Percentiles rank a stretch among this genome's conserved stretches.
phyloP scores from a whole-genome alignment of 495 filamentous ascomycete species.

The Daldinia concentrica region DNA sequence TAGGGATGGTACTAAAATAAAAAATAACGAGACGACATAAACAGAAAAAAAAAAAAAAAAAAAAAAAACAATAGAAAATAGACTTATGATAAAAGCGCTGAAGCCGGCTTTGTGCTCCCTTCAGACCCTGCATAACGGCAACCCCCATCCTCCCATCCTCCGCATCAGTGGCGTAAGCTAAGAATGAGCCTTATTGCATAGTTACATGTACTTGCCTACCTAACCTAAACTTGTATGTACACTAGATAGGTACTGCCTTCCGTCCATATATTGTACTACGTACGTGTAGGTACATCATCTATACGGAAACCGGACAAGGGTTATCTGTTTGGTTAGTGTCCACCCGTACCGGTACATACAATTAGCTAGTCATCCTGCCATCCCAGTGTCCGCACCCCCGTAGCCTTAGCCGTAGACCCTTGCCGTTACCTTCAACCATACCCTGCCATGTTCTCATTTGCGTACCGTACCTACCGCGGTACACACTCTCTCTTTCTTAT shows the following conservation, averaged over 20 bases:
- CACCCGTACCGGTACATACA: conserved; percentile 41
- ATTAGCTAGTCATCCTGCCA: conserved; percentile 12
- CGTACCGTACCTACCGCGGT: conserved; percentile 30
- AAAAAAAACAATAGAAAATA: conserved; percentile 4
- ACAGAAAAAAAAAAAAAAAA: conserved; percentile 5
- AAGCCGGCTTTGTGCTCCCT: conserved; percentile 33
- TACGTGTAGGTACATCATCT: conserved; percentile 12
- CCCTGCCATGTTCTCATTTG: conserved; percentile 44
- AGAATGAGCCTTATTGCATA: conserved; percentile 32
- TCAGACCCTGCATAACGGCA: conserved; percentile 55
- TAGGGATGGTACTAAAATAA: conserved; percentile 20
- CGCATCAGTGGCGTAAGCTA: conserved; percentile 58
- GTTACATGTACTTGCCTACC: neutral
- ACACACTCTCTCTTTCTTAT: conserved; percentile 19
- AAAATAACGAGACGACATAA: neutral
- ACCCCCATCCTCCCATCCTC: conserved; percentile 45
- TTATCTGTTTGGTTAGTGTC: conserved; percentile 13
- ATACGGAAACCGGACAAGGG: conserved; percentile 23
- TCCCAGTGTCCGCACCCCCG: conserved; percentile 28
- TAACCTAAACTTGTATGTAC: conserved; percentile 7
- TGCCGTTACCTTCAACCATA: conserved; percentile 43
- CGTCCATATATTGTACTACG: conserved; percentile 5
- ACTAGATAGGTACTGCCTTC: conserved; percentile 11
- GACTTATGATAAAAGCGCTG: conserved; percentile 16
- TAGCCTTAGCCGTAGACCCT: conserved; percentile 41